A percentile compares a stretch with the other conserved stretches of the same genome.
Conservation (phyloP, 2,329 filamentous ascomycete genomes). For the Ceratocystis huliohia region DNA sequence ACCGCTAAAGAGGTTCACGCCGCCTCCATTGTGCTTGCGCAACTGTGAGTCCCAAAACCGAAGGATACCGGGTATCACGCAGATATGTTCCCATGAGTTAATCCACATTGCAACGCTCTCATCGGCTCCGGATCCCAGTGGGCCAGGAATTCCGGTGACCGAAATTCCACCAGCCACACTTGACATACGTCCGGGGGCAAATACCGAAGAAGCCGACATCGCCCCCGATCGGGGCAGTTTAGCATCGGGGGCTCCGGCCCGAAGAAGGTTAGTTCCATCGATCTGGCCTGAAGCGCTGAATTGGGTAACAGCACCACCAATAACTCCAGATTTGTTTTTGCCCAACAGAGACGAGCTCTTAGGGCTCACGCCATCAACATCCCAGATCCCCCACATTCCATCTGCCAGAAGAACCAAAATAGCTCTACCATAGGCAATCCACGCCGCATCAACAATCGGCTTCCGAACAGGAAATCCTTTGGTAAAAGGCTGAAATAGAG, state of each 20-base stretch:
- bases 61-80: slow-evolving; percentile 41
- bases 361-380: slow-evolving; percentile 46
- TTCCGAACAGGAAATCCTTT: slow-evolving; percentile 41
- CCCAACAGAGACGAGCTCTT: slow-evolving; percentile 36
- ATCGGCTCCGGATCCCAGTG: slow-evolving; percentile 34
- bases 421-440: slow-evolving; percentile 48
- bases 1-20: slow-evolving; percentile 44
- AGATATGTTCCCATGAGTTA: slow-evolving; percentile 43
- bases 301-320: slow-evolving; percentile 44
- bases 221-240: slow-evolving; percentile 31
- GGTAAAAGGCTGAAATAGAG: slow-evolving; percentile 46
- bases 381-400: slow-evolving; percentile 57
- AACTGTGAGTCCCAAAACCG: slow-evolving; percentile 50
- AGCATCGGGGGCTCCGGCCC: slow-evolving; percentile 29
- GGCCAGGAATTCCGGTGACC: slow-evolving; percentile 35
- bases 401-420: slow-evolving; percentile 47
- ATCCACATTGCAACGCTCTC: slow-evolving; percentile 47
- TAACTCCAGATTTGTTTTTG: slow-evolving; percentile 40
- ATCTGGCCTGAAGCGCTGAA: slow-evolving; percentile 48
- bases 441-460: slow-evolving; percentile 48
- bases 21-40: slow-evolving; percentile 37
- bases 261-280: slow-evolving; percentile 45
- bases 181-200: slow-evolving; percentile 39
- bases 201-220: slow-evolving; percentile 31
- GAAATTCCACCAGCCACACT: slow-evolving; percentile 41